A percentile compares a stretch with the other conserved stretches of the same genome.
Conservation (phyloP, 352 stramenopile genomes). For the Elongisporangium prolatum region DNA sequence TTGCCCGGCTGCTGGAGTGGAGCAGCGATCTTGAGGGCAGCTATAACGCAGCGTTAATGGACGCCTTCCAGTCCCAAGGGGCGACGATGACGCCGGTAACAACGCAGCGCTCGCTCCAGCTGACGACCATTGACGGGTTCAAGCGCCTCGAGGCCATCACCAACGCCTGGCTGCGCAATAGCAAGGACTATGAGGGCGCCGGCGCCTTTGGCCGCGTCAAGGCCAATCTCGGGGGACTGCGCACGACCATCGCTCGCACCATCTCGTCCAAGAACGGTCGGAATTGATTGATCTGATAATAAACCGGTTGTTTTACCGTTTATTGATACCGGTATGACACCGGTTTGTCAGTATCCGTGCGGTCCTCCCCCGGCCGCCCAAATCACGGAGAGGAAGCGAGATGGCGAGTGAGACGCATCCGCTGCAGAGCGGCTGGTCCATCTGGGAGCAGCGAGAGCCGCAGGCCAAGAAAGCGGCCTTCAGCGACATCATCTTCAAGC, state of each 20-base stretch:
- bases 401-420: conserved; percentile 31
- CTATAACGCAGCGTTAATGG: conserved; percentile 30
- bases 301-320: neutral
- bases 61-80: neutral
- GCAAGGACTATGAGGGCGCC: conserved; percentile 14
- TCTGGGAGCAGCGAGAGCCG: conserved; percentile 82
- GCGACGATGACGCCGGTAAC: neutral
- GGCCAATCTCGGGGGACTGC: conserved; percentile 10
- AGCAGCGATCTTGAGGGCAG: conserved; percentile 39
- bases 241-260: neutral
- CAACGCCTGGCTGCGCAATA: conserved; percentile 23
- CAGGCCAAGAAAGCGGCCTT: conserved; percentile 77
- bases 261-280: neutral
- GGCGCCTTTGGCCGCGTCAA: conserved; percentile 9
- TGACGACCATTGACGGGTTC: conserved; percentile 30
- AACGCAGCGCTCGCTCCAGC: conserved; percentile 7
- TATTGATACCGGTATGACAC: neutral
- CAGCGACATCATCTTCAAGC: conserved; percentile 83
- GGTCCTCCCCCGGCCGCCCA: neutral
- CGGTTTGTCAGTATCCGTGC: neutral
- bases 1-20: conserved; percentile 42
- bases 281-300: neutral
- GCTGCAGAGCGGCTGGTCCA: conserved; percentile 79
- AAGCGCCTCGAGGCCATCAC: conserved; percentile 31
- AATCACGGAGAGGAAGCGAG: neutral